Percentiles rank a stretch among this genome's conserved stretches.
Evolutionary conservation across 257 asterid genomes (phyloP).

Genomic region (Solanum pinnatisectum): DNA sequence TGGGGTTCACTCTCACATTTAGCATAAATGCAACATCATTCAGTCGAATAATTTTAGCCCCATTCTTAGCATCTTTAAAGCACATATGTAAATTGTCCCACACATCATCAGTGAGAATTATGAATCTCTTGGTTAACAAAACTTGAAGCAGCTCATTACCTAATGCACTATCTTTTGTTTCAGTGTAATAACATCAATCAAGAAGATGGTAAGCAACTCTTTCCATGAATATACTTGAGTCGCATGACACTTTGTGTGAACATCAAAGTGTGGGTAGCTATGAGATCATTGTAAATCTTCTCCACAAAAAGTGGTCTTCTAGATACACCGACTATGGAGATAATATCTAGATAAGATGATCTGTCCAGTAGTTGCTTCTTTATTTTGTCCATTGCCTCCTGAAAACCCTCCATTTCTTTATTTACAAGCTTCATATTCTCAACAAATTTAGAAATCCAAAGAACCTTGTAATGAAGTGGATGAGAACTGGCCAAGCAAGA

Average conservation of each 20-base stretch:
- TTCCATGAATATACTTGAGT: background rate
- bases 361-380: too few species aligned
- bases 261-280: background rate
- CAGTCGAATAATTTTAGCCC: background rate
- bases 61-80: background rate
- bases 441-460: conserved; percentile 1
- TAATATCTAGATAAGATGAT: too few species aligned
- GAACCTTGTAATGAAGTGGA: background rate
- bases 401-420: too few species aligned
- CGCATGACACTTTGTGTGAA: background rate
- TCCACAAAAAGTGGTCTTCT: too few species aligned
- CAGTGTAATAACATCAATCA: background rate
- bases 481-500: background rate
- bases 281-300: background rate
- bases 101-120: background rate
- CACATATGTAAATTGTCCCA: background rate
- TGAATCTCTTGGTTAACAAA: background rate
- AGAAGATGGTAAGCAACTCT: background rate
- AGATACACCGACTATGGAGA: too few species aligned
- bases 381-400: too few species aligned
- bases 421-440: too few species aligned
- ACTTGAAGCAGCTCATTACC: background rate
- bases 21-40: background rate
- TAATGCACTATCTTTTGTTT: background rate
- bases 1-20: background rate